A percentile compares a stretch with the other conserved stretches of the same genome.
Evolutionary conservation across 139 green algal species (phyloP).

Genomic region (Micractinium sp.): DNA sequence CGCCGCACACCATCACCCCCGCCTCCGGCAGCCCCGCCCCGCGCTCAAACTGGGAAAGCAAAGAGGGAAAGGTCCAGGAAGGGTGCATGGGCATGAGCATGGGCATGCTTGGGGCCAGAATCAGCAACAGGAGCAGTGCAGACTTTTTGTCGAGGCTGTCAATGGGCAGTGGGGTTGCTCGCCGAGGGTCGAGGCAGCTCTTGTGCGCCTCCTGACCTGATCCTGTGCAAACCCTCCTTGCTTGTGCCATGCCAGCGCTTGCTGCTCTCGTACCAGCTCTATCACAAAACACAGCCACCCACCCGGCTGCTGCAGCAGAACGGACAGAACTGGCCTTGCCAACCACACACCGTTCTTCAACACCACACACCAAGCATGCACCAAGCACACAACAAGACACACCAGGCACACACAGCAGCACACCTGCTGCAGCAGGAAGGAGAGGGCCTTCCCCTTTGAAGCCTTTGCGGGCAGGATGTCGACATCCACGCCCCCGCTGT

Average conservation of each 20-base stretch:
- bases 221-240: too few relatives aligned
- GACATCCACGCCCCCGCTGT: slow-evolving; percentile 81
- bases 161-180: neutral
- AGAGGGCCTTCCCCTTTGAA: slow-evolving; percentile 89
- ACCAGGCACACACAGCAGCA: neutral
- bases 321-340: too few relatives aligned
- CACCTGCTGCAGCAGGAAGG: slow-evolving; percentile 81
- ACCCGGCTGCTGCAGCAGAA: too few relatives aligned
- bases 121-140: too few relatives aligned
- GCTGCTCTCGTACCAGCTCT: too few relatives aligned
- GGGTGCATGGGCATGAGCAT: neutral
- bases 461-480: slow-evolving; percentile 83
- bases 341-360: too few relatives aligned
- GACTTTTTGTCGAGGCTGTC: too few relatives aligned
- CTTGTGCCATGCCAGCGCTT: too few relatives aligned
- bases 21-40: slow-evolving; percentile 29
- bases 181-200: neutral
- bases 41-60: slow-evolving; percentile 36
- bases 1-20: slow-evolving; percentile 87
- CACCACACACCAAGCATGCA: neutral
- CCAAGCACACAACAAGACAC: neutral
- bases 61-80: neutral
- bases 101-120: neutral
- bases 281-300: too few relatives aligned
- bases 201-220: neutral